A percentile compares a stretch with the other conserved stretches of the same genome.
Evolutionary conservation across 2,329 filamentous ascomycete genomes (phyloP).

Genomic region (Aureobasidium subglaciale): DNA sequence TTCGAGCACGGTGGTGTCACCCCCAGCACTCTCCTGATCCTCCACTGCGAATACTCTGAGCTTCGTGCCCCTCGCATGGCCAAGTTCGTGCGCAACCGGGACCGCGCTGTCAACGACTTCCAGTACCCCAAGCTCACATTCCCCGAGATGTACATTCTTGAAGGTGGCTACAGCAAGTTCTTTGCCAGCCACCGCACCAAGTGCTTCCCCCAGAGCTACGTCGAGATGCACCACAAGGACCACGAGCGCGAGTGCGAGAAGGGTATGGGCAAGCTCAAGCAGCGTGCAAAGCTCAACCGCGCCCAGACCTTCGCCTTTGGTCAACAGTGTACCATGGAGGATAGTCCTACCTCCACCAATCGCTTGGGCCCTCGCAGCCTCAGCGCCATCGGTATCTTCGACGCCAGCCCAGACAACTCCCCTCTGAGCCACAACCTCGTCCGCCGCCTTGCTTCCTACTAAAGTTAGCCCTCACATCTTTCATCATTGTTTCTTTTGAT

Average conservation of each 20-base stretch:
- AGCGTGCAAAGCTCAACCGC: conserved; percentile 75
- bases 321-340: conserved; percentile 56
- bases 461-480: conserved; percentile 10
- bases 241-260: conserved; percentile 90
- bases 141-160: conserved; percentile 93
- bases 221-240: conserved; percentile 90
- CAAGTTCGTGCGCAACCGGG: conserved; percentile 81
- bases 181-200: conserved; percentile 69
- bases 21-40: conserved; percentile 72
- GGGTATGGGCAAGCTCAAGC: conserved; percentile 87
- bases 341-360: conserved; percentile 51
- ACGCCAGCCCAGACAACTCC: conserved; percentile 23
- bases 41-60: conserved; percentile 98
- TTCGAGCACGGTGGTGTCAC: conserved; percentile 57
- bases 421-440: conserved; percentile 27
- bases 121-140: conserved; percentile 86
- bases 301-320: conserved; percentile 96
- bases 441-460: conserved; percentile 32
- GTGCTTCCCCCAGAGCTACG: conserved; percentile 91
- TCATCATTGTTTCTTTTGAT: conserved; percentile 14
- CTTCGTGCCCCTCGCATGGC: conserved; percentile 96
- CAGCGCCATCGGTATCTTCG: conserved; percentile 15
- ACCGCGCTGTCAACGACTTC: conserved; percentile 78
- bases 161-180: conserved; percentile 93
- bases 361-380: conserved; percentile 25